Conservation (phyloP, 257 asterid genomes). For the Anisodus tanguticus region DNA sequence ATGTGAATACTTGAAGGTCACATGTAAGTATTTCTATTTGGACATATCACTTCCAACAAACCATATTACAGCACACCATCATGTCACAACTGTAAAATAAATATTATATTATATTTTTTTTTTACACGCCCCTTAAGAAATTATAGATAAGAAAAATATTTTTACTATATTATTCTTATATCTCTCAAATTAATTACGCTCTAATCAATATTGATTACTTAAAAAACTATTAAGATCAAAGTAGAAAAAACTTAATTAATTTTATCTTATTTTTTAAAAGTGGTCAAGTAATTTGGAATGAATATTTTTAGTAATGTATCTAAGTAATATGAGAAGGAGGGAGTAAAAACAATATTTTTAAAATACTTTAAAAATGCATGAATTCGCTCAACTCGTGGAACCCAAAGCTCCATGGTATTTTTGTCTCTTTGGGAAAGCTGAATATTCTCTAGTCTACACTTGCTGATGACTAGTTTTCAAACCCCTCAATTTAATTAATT, state of each 20-base stretch:
- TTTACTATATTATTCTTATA: no score
- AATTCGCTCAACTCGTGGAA: constrained; percentile 52
- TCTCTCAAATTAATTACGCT: no score
- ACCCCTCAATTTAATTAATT: constrained; percentile 11
- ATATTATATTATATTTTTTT: neutral
- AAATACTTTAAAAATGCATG: constrained; percentile 39
- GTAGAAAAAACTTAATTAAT: no score
- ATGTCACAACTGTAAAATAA: neutral
- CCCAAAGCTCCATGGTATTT: constrained; percentile 62
- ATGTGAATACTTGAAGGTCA: neutral
- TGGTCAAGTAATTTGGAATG: no score
- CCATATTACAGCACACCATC: neutral
- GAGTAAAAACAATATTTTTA: no score
- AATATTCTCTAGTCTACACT: constrained; percentile 79
- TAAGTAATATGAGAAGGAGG: no score
- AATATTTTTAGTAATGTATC: no score
- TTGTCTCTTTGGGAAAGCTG: constrained; percentile 90
- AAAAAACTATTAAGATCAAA: no score
- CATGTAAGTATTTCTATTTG: neutral
- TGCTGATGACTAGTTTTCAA: constrained; percentile 40
- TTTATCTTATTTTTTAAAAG: no score
- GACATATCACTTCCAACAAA: neutral
- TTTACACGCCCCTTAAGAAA: no score
- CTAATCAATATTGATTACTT: no score
- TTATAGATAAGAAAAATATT: no score